Evolutionary conservation across 2,329 filamentous ascomycete species (phyloP).

Genomic region (Thermothelomyces thermophilus): DNA sequence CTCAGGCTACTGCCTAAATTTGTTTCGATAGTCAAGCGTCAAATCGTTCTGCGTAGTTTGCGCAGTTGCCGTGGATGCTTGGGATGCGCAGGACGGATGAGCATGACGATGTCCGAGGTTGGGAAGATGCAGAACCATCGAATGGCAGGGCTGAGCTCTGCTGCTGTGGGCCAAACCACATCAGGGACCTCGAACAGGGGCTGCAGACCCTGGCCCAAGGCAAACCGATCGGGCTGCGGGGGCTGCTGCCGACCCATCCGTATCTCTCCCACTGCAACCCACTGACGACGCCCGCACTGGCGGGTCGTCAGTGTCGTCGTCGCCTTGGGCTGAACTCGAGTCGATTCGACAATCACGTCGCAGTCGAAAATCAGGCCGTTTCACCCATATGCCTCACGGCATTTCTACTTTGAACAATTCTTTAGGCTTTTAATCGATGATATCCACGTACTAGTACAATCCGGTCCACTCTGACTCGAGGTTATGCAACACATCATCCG

Average conservation of each 20-base stretch:
- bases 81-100: too few relatives aligned
- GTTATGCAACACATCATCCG: conserved; percentile 5
- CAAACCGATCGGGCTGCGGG: conserved; percentile 13
- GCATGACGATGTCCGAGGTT: conserved; percentile 4
- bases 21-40: background rate
- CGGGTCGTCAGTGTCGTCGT: background rate
- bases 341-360: background rate
- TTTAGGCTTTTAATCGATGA: background rate
- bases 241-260: conserved; percentile 3
- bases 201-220: background rate
- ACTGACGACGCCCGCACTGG: conserved; percentile 2
- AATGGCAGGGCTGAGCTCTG: conserved; percentile 13
- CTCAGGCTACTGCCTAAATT: background rate
- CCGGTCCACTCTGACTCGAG: background rate
- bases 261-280: conserved; percentile 8
- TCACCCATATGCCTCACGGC: background rate
- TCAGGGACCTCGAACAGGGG: conserved; percentile 7
- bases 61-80: too few relatives aligned
- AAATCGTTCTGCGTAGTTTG: background rate
- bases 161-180: conserved; percentile 12
- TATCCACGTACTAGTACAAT: background rate
- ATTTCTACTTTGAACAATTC: background rate
- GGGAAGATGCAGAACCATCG: background rate
- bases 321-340: background rate
- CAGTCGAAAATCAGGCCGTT: background rate